A percentile compares a stretch with the other conserved stretches of the same genome.
These are phyloP conservation scores for Sordariomycetes sp. DNA, from an alignment of 2,329 filamentous ascomycete species.

Conservation along the genomic window DNA sequence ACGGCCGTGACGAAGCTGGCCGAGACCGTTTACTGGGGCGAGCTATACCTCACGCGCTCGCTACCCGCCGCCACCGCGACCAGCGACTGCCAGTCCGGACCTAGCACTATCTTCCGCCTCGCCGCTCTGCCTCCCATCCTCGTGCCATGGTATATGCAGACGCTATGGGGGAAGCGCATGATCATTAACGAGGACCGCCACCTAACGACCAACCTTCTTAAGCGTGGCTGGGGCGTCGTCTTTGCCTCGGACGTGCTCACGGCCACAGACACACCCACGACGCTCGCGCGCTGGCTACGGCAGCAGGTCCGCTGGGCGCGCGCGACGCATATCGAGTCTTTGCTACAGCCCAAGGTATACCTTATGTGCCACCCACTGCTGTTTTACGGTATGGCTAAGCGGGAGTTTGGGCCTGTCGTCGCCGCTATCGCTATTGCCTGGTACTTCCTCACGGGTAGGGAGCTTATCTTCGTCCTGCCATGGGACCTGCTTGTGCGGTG, in stretches of 20 bases:
- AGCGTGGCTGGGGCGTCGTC: slow-evolving; percentile 15
- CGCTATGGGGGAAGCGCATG: slow-evolving; percentile 13
- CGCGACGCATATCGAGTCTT: slow-evolving; percentile 14
- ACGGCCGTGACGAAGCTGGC: slow-evolving; percentile 11
- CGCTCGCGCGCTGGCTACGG: slow-evolving; percentile 13
- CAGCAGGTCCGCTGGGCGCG: slow-evolving; percentile 15
- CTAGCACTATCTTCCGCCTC: slow-evolving; percentile 13
- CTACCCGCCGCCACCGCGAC: slow-evolving; percentile 12
- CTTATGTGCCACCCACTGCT: slow-evolving; percentile 13
- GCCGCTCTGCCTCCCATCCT: slow-evolving; percentile 12
- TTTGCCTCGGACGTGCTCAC: slow-evolving; percentile 16
- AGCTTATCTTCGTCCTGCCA: slow-evolving; percentile 9
- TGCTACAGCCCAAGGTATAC: slow-evolving; percentile 14
- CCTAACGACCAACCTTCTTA: slow-evolving; percentile 14
- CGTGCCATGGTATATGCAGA: slow-evolving; percentile 14
- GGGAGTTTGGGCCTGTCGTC: slow-evolving; percentile 11
- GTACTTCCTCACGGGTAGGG: slow-evolving; percentile 11
- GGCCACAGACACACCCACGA: slow-evolving; percentile 13
- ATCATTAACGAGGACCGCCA: slow-evolving; percentile 16
- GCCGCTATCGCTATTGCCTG: slow-evolving; percentile 10
- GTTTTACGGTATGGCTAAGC: slow-evolving; percentile 13
- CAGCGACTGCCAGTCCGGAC: slow-evolving; percentile 15
- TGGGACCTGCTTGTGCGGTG: slow-evolving; percentile 9
- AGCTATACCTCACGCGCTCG: slow-evolving; percentile 14
- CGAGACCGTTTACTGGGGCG: slow-evolving; percentile 14